Evolutionary conservation across 805 yeast genomes (phyloP), one percentile per base, ranked within the genome.

Genomic region (Zygosaccharomyces siamensis): DNA sequence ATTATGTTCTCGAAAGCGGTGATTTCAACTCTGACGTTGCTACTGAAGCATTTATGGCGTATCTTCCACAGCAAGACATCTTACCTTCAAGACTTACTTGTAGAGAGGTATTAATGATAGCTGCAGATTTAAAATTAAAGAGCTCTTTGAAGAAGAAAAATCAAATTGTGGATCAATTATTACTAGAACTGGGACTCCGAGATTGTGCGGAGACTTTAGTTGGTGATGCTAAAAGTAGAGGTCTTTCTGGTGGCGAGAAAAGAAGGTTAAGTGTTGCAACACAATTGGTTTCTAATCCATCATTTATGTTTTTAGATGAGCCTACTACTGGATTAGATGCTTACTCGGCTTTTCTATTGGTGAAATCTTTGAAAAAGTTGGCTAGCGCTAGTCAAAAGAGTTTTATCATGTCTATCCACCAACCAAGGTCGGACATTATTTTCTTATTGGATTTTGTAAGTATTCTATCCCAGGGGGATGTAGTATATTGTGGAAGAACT

Each of bases 321-420:
- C 95, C 96, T 5, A 88, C 96, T 0, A 87, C 96, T 0, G 95
- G 96, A 0, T 68, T 88, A 30, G 96, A 88, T 64, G 82, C 95
- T 4, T 81, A 80, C 52, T 81, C 89, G 10, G 90, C 96, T 0
- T 77, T 74, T 54, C 68, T 81, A 48, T 70, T 88, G 31, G 76
- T 88, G 12, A 70, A 75, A 39, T 79, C 87, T 0, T 72, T 89
- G 47, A 77, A 80, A 54, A 73, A 77, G 48, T 69, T 84, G 31
- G 81, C 86, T 0, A 62, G 62, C 39, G 64, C 68, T 11, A 75
- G 72, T 37, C 90, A 92, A 0, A 78, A 88, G 49, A 84, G 93
- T 0, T 75, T 89, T 21, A 74, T 88, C 2, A 70, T 86, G 64
- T 83, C 89, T 44, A 84, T 88, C 36, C 96, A 88, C 62, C 96